A percentile compares a stretch with the other conserved stretches of the same genome.
These are phyloP conservation scores for Kluyveromyces aestuarii DNA, from an alignment of 805 yeast genomes.

Conservation along the genomic window DNA sequence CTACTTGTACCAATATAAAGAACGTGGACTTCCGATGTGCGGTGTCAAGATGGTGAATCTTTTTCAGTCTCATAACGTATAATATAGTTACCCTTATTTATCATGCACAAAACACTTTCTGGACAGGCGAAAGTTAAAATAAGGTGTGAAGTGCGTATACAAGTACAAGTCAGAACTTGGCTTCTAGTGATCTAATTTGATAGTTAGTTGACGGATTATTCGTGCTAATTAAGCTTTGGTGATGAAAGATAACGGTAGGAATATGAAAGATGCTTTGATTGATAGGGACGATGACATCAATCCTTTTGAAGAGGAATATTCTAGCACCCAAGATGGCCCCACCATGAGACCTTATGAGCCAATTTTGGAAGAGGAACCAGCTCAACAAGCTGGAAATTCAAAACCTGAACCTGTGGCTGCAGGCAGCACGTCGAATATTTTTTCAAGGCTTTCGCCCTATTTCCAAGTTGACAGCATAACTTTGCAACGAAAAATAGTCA, in stretches of 20 bases:
- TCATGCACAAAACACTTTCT: no score
- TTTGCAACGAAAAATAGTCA: background rate
- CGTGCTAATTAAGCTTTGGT: no score
- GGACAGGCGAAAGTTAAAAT: no score
- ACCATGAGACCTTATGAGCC: background rate
- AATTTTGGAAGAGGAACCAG: background rate
- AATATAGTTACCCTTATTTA: no score
- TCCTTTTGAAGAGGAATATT: conserved; percentile 2
- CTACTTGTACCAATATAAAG: no score
- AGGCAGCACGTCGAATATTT: background rate
- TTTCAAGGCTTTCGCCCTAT: conserved; percentile 1
- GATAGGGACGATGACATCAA: conserved; percentile 1
- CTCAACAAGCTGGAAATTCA: background rate
- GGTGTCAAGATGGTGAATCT: no score
- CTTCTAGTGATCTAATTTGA: no score
- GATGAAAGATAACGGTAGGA: background rate
- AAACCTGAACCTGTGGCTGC: background rate
- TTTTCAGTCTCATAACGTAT: no score
- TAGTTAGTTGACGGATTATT: no score
- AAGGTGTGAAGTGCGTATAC: no score
- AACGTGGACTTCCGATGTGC: no score
- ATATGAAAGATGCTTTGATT: background rate
- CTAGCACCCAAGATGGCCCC: background rate
- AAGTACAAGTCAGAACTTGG: no score
- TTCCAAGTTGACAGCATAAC: background rate